Evolutionary conservation across 2,329 filamentous ascomycete genomes (phyloP).

Genomic region (Penicillium sp.): DNA sequence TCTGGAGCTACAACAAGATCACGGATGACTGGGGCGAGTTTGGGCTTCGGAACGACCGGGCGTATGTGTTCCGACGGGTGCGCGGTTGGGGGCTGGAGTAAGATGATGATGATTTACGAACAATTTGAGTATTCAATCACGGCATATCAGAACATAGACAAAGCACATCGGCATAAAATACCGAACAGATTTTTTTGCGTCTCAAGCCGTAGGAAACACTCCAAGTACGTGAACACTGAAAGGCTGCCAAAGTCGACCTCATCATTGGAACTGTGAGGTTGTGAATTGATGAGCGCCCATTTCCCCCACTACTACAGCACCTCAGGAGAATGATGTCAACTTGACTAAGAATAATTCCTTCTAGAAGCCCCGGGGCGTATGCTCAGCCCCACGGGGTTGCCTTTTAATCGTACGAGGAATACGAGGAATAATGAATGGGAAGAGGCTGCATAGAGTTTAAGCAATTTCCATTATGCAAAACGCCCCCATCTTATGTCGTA

Average conservation of each 20-base stretch:
- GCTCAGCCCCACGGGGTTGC: conserved; percentile 1
- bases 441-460: no score
- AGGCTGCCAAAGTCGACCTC: background rate
- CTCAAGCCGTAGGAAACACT: no score
- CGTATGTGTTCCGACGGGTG: conserved; percentile 65
- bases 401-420: background rate
- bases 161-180: background rate
- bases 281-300: background rate
- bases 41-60: conserved; percentile 62
- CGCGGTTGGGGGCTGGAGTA: conserved; percentile 58
- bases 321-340: background rate
- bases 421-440: background rate
- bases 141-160: background rate
- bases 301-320: background rate
- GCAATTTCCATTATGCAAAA: no score
- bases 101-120: conserved; percentile 23
- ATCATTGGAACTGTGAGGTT: background rate
- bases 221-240: background rate
- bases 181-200: background rate
- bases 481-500: background rate
- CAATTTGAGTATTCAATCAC: background rate
- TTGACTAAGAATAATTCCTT: conserved; percentile 4
- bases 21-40: conserved; percentile 93
- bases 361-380: background rate
- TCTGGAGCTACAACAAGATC: conserved; percentile 86